Percentiles rank a stretch among this genome's conserved stretches.
Conservation (phyloP, 2,329 filamentous ascomycete species). For the Sporothrix luriei region DNA sequence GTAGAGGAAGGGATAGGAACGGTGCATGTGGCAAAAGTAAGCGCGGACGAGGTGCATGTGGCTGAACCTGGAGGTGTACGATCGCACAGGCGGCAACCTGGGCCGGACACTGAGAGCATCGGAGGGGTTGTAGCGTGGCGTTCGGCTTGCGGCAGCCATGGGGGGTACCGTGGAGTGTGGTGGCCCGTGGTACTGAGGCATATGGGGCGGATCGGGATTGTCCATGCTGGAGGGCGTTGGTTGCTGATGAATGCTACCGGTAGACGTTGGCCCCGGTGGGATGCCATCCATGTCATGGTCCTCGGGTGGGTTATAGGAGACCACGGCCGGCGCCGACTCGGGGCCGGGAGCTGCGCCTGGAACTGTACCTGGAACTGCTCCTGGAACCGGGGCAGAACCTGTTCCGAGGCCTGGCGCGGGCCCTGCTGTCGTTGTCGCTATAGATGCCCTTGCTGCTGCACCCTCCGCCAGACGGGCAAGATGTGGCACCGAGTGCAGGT, state of each 20-base stretch:
- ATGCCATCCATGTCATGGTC: conserved; percentile 14
- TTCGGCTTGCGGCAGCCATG: neutral
- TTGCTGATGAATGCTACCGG: conserved; percentile 15
- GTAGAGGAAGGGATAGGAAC: conserved; percentile 52
- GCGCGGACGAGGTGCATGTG: conserved; percentile 45
- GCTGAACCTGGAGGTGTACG: conserved; percentile 24
- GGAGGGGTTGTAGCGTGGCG: conserved; percentile 16
- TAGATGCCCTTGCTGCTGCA: neutral
- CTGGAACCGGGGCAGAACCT: neutral
- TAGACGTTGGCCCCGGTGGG: neutral
- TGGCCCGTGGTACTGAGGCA: neutral
- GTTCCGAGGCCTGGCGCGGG: neutral
- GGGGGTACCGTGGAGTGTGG: neutral
- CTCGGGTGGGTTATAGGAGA: neutral
- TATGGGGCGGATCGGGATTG: conserved; percentile 17
- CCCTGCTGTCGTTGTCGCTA: neutral
- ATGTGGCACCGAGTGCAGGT: conserved; percentile 33
- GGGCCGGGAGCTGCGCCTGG: neutral
- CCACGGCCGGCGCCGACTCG: neutral
- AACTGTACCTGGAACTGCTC: neutral
- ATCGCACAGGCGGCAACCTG: conserved; percentile 20
- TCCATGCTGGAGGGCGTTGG: conserved; percentile 27
- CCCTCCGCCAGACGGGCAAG: conserved; percentile 4
- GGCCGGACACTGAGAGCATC: conserved; percentile 15
- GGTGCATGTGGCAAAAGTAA: conserved; percentile 51